Base-by-base conservation (phyloP, 495 filamentous ascomycete species). In the Lophiotrema nucula region DNA sequence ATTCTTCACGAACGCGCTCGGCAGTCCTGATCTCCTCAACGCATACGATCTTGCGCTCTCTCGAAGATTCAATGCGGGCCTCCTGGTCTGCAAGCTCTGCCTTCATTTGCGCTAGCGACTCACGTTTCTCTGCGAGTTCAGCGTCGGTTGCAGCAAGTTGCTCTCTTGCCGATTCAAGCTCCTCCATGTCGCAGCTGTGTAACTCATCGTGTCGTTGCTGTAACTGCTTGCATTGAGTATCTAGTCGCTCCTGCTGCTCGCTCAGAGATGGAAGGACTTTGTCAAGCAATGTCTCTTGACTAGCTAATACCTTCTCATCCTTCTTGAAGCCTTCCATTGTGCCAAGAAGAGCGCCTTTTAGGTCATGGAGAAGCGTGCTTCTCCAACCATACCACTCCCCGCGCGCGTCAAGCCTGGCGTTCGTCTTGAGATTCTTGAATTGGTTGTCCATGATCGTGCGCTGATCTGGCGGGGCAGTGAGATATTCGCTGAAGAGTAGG, bases 321-420 rank as follows among this genome's bases (percentile, higher is more conserved):
- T 75, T 73, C 35, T 83, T 79, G 85, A 97, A 87, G 31, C 86
- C 88, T 39, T 88, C 81, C 0, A 79, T 76, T 38, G 89, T 90
- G 33, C 82, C 84, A 28, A 87, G 67, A 1, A 98, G 80, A 1
- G 87, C 89, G 57, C 89, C 83, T 66, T 85, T 88, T 18, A 97
- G 77, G 4, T 88, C 90, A 21, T 88, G 85, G 12, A 96, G 83
- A 23, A 97, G 81, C 63, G 90, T 89, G 83, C 88, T 90, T 27
- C 95, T 88, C 95, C 95, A 98, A 67, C 91, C 86, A 68, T 98
- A 97, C 95, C 95, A 98, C 71, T 90, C 92, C 33, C 83, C 89
- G 69, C 96, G 96, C 74, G 92, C 96, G 12, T 89, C 79, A 4
- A 95, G 77, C 37, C 95, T 77, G 2, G 95, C 88, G 69, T 97